These are phyloP conservation scores for Alternaria viburni DNA, from an alignment of 2,329 filamentous ascomycete genomes.

Conservation along the genomic window DNA sequence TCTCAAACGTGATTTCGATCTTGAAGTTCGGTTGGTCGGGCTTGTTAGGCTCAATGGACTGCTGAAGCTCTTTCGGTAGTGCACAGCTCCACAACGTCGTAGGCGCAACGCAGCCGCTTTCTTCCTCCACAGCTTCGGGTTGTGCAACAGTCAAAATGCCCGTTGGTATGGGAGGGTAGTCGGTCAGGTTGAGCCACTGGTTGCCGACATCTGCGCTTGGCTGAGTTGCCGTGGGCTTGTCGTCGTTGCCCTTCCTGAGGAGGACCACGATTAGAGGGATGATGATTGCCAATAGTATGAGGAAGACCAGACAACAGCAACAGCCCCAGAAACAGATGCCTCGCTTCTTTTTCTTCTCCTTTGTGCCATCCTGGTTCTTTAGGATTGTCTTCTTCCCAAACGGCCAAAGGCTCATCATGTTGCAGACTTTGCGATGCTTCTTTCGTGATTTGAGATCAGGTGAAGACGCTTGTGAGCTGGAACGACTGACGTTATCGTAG, in stretches of 20 bases:
- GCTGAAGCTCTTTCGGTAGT: conserved; percentile 78
- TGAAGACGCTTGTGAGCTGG: conserved; percentile 29
- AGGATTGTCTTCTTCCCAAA: conserved; percentile 26
- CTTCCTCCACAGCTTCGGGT: conserved; percentile 68
- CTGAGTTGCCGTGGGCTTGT: conserved; percentile 29
- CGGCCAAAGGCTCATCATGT: conserved; percentile 32
- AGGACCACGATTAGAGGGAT: conserved; percentile 48
- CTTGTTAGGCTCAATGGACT: conserved; percentile 66
- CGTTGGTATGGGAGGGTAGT: conserved; percentile 84
- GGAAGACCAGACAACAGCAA: conserved; percentile 44
- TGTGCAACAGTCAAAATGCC: conserved; percentile 81
- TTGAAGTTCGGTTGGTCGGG: conserved; percentile 78
- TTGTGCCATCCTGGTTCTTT: conserved; percentile 23
- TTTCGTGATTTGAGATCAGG: conserved; percentile 35
- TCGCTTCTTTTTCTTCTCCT: conserved; percentile 40
- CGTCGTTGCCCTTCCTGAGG: conserved; percentile 47
- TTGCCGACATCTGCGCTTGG: conserved; percentile 22
- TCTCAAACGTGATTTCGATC: conserved; percentile 72
- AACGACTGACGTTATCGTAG: conserved; percentile 33
- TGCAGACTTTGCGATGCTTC: conserved; percentile 39
- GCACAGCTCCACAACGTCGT: conserved; percentile 85
- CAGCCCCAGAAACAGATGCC: conserved; percentile 44
- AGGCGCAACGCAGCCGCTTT: conserved; percentile 73
- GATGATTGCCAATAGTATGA: conserved; percentile 48
- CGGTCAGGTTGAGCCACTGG: conserved; percentile 81